Conservation (phyloP, 2,329 filamentous ascomycete genomes). For the Aspergillus fischeri region DNA sequence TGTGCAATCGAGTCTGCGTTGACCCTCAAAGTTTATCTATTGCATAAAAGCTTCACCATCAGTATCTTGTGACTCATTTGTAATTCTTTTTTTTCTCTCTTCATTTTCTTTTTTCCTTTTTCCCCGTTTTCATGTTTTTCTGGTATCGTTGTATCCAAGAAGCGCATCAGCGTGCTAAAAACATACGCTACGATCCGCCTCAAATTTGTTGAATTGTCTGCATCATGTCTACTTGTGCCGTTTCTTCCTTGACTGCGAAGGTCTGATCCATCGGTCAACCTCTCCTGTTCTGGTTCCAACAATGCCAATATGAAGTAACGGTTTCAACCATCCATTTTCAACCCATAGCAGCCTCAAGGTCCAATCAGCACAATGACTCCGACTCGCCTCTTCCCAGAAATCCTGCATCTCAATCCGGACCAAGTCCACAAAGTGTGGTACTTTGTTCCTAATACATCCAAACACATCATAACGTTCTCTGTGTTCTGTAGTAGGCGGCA, state of each 20-base stretch:
- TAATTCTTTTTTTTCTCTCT: not conserved
- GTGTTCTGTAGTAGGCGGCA: not conserved
- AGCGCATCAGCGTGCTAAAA: not conserved
- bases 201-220: not conserved
- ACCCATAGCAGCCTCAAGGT: not conserved
- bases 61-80: not conserved
- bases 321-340: too few relatives aligned
- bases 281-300: too few relatives aligned
- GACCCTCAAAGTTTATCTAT: not conserved
- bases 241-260: not conserved
- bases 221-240: not conserved
- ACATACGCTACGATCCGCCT: not conserved
- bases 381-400: not conserved
- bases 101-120: not conserved
- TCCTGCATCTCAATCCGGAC: not conserved
- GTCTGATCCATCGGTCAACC: not conserved
- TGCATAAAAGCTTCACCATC: constrained; percentile 1
- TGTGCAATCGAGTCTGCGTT: not conserved
- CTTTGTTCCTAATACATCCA: not conserved
- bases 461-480: constrained; percentile 4
- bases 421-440: not conserved
- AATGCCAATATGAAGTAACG: too few relatives aligned
- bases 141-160: not conserved
- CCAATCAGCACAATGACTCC: not conserved
- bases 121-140: not conserved